These are phyloP conservation scores for Yamadazyma oceani DNA, from an alignment of 1,139 yeast genomes.

Conservation along the genomic window DNA sequence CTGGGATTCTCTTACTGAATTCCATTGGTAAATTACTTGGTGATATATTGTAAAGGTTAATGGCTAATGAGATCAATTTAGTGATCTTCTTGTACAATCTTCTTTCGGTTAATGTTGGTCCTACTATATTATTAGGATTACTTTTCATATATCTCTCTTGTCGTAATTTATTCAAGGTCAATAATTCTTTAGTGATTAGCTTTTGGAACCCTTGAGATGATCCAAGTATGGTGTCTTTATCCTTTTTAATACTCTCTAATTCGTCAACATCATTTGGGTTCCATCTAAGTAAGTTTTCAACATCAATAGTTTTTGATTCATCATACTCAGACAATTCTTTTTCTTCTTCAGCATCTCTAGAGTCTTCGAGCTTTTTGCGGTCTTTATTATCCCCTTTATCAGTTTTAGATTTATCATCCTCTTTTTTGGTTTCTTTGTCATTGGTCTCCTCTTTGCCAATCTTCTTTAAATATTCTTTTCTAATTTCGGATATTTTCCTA, in stretches of 20 bases:
- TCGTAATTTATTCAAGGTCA: constrained; percentile 64
- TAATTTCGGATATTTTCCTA: constrained; percentile 44
- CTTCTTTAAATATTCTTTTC: constrained; percentile 23
- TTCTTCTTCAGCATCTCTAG: no score
- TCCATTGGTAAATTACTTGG: constrained; percentile 33
- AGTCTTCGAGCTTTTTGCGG: no score
- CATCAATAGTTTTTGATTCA: constrained; percentile 18
- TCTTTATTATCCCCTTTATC: constrained; percentile 2
- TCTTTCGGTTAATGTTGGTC: constrained; percentile 32
- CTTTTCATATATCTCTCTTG: constrained; percentile 50
- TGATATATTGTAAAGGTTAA: constrained; percentile 27
- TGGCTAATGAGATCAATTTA: constrained; percentile 31
- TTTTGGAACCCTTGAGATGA: constrained; percentile 41
- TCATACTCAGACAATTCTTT: constrained; percentile 14
- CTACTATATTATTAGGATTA: constrained; percentile 27
- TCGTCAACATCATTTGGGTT: constrained; percentile 33
- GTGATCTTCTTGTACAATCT: constrained; percentile 44
- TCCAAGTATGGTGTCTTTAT: constrained; percentile 22
- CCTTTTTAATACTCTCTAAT: constrained; percentile 28
- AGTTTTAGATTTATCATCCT: constrained; percentile 5
- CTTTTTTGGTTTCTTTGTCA: constrained; percentile 4
- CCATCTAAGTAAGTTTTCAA: constrained; percentile 38
- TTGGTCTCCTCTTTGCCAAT: constrained; percentile 15
- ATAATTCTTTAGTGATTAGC: constrained; percentile 55
- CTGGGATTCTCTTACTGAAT: constrained; percentile 56